Percentiles rank a stretch among this genome's conserved stretches.
These are phyloP conservation scores for Pseudocercospora crystallina DNA, from an alignment of 2,329 filamentous ascomycete species.

Conservation along the genomic window DNA sequence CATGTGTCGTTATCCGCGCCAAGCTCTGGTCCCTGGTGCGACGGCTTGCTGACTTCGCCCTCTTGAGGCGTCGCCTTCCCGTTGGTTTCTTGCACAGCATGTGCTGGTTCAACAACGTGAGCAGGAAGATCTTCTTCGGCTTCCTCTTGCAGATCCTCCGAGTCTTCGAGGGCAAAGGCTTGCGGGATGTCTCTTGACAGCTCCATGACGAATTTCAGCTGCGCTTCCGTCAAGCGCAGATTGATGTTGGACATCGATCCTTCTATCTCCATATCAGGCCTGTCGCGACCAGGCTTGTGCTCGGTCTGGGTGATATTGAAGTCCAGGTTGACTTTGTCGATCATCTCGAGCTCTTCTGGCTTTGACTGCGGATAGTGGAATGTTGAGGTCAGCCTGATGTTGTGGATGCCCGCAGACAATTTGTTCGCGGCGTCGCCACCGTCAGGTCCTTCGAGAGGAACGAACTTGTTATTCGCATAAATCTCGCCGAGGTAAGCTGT, in stretches of 20 bases:
- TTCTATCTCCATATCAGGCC: constrained; percentile 88
- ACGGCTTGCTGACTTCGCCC: constrained; percentile 29
- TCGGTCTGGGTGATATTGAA: constrained; percentile 92
- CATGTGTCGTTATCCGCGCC: constrained; percentile 69
- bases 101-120: constrained; percentile 52
- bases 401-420: constrained; percentile 84
- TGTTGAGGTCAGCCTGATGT: constrained; percentile 85
- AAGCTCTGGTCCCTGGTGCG: constrained; percentile 61
- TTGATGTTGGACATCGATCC: constrained; percentile 93
- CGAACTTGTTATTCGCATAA: constrained; percentile 92
- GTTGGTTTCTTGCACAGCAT: constrained; percentile 50
- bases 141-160: constrained; percentile 68
- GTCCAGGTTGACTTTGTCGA: constrained; percentile 91
- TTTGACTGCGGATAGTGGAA: constrained; percentile 74
- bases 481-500: constrained; percentile 97
- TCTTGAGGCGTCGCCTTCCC: constrained; percentile 27
- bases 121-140: constrained; percentile 70
- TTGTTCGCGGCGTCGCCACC: constrained; percentile 79
- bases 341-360: constrained; percentile 88
- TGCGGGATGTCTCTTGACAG: constrained; percentile 84
- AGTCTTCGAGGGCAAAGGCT: constrained; percentile 75
- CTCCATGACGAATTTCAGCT: constrained; percentile 85
- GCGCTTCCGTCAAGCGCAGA: constrained; percentile 81
- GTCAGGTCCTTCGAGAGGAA: constrained; percentile 75
- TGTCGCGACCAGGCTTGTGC: constrained; percentile 71